Percentiles rank a stretch among this genome's conserved stretches.
These are phyloP conservation scores for Taiwanofungus camphoratus DNA, from an alignment of 1,284 basidiomycete genomes.

Conservation along the genomic window DNA sequence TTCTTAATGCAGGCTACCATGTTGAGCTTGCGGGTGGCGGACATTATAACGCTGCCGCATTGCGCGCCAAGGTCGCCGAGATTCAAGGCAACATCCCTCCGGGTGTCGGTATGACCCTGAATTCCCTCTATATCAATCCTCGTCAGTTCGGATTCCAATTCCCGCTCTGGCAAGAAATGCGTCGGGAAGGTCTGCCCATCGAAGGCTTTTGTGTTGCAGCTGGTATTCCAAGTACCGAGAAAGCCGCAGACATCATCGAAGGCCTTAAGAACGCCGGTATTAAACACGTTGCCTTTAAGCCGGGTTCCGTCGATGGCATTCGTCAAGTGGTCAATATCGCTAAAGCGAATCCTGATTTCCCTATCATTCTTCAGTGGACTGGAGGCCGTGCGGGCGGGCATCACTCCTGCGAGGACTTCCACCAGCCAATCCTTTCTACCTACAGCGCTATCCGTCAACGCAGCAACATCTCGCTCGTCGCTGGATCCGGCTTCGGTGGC, in stretches of 20 bases:
- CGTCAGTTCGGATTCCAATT: constrained; percentile 96
- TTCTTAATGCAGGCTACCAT: constrained; percentile 92
- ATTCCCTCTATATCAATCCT: constrained; percentile 97
- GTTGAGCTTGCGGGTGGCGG: constrained; percentile 97
- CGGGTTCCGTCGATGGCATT: constrained; percentile 95
- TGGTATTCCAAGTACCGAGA: constrained; percentile 94
- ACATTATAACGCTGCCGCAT: constrained; percentile 87
- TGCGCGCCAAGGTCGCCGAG: constrained; percentile 86
- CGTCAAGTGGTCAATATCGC: constrained; percentile 97
- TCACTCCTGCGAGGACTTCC: constrained; percentile 98
- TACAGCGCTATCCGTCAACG: constrained; percentile 89
- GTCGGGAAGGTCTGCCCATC: constrained; percentile 89
- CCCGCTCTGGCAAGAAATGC: constrained; percentile 97
- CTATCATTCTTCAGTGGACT: constrained; percentile 99
- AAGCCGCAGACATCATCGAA: constrained; percentile 63
- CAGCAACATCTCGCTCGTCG: constrained; percentile 85
- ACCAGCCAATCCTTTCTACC: constrained; percentile 90
- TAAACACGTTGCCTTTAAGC: constrained; percentile 96
- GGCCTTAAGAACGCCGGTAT: constrained; percentile 59
- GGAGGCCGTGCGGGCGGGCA: constrained; percentile 99
- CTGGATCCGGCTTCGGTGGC: constrained; percentile 95
- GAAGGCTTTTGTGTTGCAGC: constrained; percentile 99
- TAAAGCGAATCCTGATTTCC: constrained; percentile 90
- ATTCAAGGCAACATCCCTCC: constrained; percentile 80
- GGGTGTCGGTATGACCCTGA: constrained; percentile 90